Percentiles rank a stretch among this genome's conserved stretches.
These are phyloP conservation scores for Phytophthora citricola DNA, from an alignment of 352 stramenopile species.

Conservation along the genomic window DNA sequence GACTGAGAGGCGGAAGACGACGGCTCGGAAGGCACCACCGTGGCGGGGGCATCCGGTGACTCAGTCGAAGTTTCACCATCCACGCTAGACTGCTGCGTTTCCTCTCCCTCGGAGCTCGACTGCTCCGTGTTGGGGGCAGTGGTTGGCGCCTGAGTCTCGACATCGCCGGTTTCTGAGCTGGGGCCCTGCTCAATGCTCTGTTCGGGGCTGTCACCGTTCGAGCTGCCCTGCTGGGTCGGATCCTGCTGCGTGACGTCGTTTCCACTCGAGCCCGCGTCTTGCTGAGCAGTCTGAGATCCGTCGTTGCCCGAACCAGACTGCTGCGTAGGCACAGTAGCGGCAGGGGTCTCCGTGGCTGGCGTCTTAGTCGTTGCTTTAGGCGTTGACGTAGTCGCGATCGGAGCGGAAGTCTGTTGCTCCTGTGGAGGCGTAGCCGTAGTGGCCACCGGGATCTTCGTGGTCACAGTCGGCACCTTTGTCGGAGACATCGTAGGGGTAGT, in stretches of 20 bases:
- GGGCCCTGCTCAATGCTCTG: slow-evolving; percentile 7
- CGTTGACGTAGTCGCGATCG: slow-evolving; percentile 6
- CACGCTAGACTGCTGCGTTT: slow-evolving; percentile 18
- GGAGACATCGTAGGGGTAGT: slow-evolving; percentile 3
- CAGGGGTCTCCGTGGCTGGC: slow-evolving; percentile 1
- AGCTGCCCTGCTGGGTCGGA: slow-evolving; percentile 12
- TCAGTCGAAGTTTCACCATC: slow-evolving; percentile 16
- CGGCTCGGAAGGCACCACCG: slow-evolving; percentile 4
- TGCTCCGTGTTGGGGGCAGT: slow-evolving; percentile 6
- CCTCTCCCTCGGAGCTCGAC: slow-evolving; percentile 9
- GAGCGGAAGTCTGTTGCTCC: slow-evolving; percentile 14
- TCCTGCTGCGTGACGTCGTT: slow-evolving; percentile 2
- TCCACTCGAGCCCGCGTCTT: not conserved
- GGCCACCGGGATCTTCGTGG: slow-evolving; percentile 2
- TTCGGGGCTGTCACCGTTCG: slow-evolving; percentile 7
- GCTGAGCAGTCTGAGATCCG: slow-evolving; percentile 10
- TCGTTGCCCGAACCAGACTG: slow-evolving; percentile 10
- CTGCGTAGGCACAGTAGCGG: not conserved
- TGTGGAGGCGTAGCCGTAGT: slow-evolving; percentile 1
- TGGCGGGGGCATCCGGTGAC: slow-evolving; percentile 13
- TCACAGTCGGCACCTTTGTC: slow-evolving; percentile 8
- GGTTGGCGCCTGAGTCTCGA: slow-evolving; percentile 10
- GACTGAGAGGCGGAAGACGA: slow-evolving; percentile 11
- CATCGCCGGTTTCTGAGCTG: slow-evolving; percentile 5
- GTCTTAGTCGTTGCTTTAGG: slow-evolving; percentile 1